phyloP scores from a whole-genome alignment of 192 early-diverging fungal genomes.

The Umbelopsis sp. region DNA sequence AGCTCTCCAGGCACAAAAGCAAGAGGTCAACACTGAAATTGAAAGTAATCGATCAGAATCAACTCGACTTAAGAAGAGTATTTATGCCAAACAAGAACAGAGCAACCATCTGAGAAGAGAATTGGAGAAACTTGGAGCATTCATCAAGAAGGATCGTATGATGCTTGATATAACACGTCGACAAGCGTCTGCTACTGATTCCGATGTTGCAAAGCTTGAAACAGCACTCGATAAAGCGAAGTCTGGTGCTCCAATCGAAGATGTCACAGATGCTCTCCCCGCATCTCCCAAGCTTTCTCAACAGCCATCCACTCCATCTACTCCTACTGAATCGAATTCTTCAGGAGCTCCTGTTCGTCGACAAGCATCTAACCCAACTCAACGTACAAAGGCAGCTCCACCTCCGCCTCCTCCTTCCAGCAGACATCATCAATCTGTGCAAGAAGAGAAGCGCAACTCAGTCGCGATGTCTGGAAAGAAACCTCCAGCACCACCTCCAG shows the following conservation, averaged over 20 bases:
- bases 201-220: slow-evolving; percentile 36
- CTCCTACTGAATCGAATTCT: background rate
- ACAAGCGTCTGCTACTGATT: slow-evolving; percentile 57
- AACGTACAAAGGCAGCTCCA: background rate
- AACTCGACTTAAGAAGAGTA: slow-evolving; percentile 44
- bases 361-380: background rate
- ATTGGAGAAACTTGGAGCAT: slow-evolving; percentile 55
- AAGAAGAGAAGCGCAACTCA: background rate
- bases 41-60: slow-evolving; percentile 47
- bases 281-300: background rate
- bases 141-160: slow-evolving; percentile 61
- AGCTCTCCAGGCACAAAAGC: background rate
- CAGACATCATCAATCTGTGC: background rate
- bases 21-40: background rate
- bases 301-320: too few species aligned
- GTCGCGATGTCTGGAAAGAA: background rate
- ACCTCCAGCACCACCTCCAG: background rate
- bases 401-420: slow-evolving; percentile 10
- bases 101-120: slow-evolving; percentile 47
- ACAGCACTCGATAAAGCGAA: slow-evolving; percentile 54
- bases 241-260: slow-evolving; percentile 44
- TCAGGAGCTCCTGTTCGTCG: background rate
- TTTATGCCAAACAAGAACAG: slow-evolving; percentile 59
- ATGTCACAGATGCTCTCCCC: slow-evolving; percentile 25
- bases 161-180: slow-evolving; percentile 66